Conservation (phyloP, 2,329 filamentous ascomycete genomes). For the Botrytis elliptica region DNA sequence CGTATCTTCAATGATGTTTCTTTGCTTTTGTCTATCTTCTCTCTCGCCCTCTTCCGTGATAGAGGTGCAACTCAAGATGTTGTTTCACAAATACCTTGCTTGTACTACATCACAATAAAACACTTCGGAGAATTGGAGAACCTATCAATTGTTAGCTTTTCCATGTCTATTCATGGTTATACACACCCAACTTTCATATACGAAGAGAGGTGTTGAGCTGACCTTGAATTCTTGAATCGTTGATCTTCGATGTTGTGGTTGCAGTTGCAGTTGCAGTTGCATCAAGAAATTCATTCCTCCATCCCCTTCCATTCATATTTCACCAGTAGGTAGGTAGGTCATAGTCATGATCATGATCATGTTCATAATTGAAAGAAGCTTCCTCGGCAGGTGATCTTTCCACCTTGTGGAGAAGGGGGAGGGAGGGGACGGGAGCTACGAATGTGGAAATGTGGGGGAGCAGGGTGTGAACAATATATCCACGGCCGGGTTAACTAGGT, state of each 20-base stretch:
- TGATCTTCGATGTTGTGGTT: neutral
- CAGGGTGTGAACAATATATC: constrained; percentile 16
- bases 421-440: constrained; percentile 1
- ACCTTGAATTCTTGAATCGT: neutral
- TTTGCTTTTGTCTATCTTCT: neutral
- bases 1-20: neutral
- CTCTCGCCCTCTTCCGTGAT: neutral
- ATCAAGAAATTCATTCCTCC: neutral
- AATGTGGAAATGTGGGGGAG: constrained; percentile 18
- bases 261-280: neutral
- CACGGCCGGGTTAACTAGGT: neutral
- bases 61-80: constrained; percentile 8
- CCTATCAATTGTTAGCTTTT: constrained; percentile 14
- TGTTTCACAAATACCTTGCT: constrained; percentile 20
- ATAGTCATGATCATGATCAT: neutral
- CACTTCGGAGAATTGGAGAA: constrained; percentile 12
- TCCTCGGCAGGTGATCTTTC: constrained; percentile 14
- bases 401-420: neutral
- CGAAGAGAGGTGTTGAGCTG: neutral
- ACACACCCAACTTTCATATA: neutral
- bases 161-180: neutral
- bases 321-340: neutral
- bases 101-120: constrained; percentile 10
- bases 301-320: neutral
- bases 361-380: neutral